Base-by-base conservation (phyloP, 768 basidiomycete genomes). In the Leucocoprinus birnbaumii region DNA sequence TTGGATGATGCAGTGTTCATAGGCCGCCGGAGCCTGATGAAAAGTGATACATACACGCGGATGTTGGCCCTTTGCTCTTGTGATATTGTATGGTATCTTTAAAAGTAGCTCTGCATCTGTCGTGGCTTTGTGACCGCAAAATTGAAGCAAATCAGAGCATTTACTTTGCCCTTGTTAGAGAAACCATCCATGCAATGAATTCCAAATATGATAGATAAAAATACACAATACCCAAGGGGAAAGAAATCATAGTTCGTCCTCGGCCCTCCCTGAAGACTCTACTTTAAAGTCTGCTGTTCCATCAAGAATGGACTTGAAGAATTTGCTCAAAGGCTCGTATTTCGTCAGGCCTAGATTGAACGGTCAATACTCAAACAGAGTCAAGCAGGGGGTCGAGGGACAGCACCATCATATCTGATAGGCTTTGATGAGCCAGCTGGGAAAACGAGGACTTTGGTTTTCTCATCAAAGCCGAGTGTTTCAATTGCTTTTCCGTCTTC, bases 381-480 rank as follows among this genome's bases (percentile, higher is more conserved):
- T 18, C 24, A 40, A 7, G 16, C 21, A 25, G 6, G 34, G 34
- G n/a, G 24, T 48, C n/a, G n/a, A 43, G 31, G 53, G 45, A 21
- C 59, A 41, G 31, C 49, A 89, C 92, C 92, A 66, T 89, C 76
- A 62, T 89, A 95, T 53, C 77, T 76, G 22, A 84, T 67, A 3
- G 82, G 76, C 2, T 75, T 75, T 3, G 68, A 77, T 9, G 83
- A 83, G 9, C 82, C 87, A 2, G 76, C 70, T 7, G 83, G 79
- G 69, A 89, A 94, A 18, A 91, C 64, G 19, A 94, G 70, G 19
- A 94, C 82, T 57, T 90, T 89, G 14, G 84, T 74, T 34, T 77
- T 73, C 55, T 82, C 82, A 65, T 74, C 71, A 56, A 71, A 78
- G 42, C 77, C 76, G 40, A 71, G 74, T 22, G 76, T 70, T 0